Evolutionary conservation across 2,329 filamentous ascomycete species (phyloP), one percentile per base, ranked within the genome.

Genomic region (Fusarium humuli): DNA sequence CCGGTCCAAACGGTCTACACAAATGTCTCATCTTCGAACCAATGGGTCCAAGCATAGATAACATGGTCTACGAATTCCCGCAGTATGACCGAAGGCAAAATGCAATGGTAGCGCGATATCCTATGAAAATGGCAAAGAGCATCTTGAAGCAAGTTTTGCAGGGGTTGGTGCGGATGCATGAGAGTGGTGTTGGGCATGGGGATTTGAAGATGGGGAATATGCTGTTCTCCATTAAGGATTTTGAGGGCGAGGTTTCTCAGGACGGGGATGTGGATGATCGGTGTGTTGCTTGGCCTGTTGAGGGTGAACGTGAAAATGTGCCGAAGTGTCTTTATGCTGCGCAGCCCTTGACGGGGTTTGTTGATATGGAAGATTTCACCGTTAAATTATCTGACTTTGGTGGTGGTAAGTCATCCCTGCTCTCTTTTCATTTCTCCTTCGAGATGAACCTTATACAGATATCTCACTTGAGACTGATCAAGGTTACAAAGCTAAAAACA

Each of bases 281-380:
- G 10, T 37, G 34, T n/a, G 34, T 37, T 37, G 18, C 34, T 37
- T 37, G 34, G 34, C 10, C 34, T n/a, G 34, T 37, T n/a, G 34
- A n/a, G 34, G 34, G 34, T 2, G 18, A 4, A n/a, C n/a, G n/a
- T 1, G 34, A 37, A 7, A 6, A 5, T 0, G 10, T 12, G 10
- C 34, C 34, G 1, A 12, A 0, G 10, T 7, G 0, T 12, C 4
- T 37, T 1, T 37, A n/a, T 37, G 18, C 34, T 37, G 34, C 34
- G 10, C 18, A 37, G 34, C 18, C 34, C n/a, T 37, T 37, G 18
- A 37, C 18, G 6, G 3, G 18, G 18, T n/a, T 37, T 7, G 18
- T 37, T n/a, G 18, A 37, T n/a, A 0, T 12, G 18, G 34, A 11
- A 1, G 34, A 37, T 7, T 37, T n/a, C 18, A 4, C 2, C 0